Base-by-base conservation (phyloP, 2,329 filamentous ascomycete species). In the Trichoderma afroharzianum region DNA sequence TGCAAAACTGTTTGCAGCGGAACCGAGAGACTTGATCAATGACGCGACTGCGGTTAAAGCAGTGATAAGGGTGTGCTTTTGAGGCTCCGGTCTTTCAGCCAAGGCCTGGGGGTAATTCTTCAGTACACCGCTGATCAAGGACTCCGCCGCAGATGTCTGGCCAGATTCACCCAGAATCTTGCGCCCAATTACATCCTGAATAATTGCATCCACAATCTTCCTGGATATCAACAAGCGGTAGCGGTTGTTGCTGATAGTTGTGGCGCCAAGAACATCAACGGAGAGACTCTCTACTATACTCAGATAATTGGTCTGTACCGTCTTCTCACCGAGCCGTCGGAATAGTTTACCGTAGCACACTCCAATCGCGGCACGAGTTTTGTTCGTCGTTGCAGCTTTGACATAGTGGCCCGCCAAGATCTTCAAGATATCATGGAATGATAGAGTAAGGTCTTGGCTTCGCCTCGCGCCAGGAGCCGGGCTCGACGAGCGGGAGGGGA, bases 71-170 rank as follows among this genome's bases (percentile, higher is more conserved):
- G 91, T 91, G 77, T 97, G 91, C 81, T 99, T 99, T 62, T 90
- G 91, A 7, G 96, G 96, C 79, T 98, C 95, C 1, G 92, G 89
- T 53, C 93, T 89, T 80, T 98, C 95, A 76, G 95, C 93, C 62
- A 97, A 83, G 6, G 92, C 91, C 79, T 97, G 94, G 0, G 96
- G 95, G 76, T 97, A 98, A 79, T 98, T 96, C 79, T 97, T 98
- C 63, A 99, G 86, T 59, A 98, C 87, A 71, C 94, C 91, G 79
- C 97, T 97, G 78, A 98, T 89, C 68, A 99, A 83, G 73, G 90
- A 89, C 76, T 91, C 93, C 7, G 94, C 93, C 32, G 93, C 94
- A 75, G 92, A 90, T 72, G 95, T 85, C 78, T 98, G 95, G 8
- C 94, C 95, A 15, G 93, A 93, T 80, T 99, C 95, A 14, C 94